Conservation (phyloP, 768 basidiomycete species). For the Suillus placidus region DNA sequence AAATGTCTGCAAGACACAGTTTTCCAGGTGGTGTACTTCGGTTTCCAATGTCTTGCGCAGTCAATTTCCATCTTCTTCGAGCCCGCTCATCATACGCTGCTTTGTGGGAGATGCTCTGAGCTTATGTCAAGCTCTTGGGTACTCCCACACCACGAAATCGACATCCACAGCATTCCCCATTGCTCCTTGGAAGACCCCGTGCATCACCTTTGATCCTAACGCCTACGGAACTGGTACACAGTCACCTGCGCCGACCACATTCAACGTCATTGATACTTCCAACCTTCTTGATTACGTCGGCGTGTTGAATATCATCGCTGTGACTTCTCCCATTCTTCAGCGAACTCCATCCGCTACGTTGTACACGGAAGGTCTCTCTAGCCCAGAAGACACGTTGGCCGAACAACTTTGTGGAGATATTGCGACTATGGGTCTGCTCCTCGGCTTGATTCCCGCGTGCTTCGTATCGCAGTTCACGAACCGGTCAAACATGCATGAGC, state of each 20-base stretch:
- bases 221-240: conserved; percentile 22
- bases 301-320: conserved; percentile 30
- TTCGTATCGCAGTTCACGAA: conserved; percentile 32
- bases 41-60: conserved; percentile 16
- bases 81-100: conserved; percentile 28
- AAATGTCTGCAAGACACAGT: conserved; percentile 22
- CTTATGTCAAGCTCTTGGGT: conserved; percentile 29
- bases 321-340: conserved; percentile 26
- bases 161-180: conserved; percentile 22
- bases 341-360: conserved; percentile 26
- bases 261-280: conserved; percentile 38
- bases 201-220: conserved; percentile 24
- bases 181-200: conserved; percentile 28
- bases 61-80: conserved; percentile 1
- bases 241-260: conserved; percentile 28
- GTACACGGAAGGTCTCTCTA: conserved; percentile 31
- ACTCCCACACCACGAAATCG: conserved; percentile 12
- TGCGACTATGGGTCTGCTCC: conserved; percentile 27
- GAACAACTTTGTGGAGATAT: conserved; percentile 33
- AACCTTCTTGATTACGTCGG: conserved; percentile 36
- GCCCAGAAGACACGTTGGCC: conserved; percentile 19
- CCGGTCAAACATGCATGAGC: conserved; percentile 31
- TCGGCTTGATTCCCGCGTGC: conserved; percentile 29
- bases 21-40: conserved; percentile 32
- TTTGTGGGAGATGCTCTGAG: conserved; percentile 34